Evolutionary conservation across 306 rosid genomes (phyloP).

Genomic region (Psophocarpus tetragonolobus): DNA sequence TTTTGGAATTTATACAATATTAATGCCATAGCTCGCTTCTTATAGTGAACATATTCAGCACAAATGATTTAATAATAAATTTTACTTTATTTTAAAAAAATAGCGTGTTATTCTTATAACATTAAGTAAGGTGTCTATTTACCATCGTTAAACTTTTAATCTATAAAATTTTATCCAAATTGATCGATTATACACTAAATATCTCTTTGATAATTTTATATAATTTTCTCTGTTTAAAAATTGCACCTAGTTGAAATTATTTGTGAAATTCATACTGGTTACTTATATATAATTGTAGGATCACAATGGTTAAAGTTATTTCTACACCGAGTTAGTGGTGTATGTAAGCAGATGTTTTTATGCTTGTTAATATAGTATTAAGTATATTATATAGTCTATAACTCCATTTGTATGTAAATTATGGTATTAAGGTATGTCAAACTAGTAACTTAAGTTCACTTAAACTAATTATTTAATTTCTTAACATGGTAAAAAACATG

Average conservation of each 20-base stretch:
- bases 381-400: neutral
- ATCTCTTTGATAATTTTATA: neutral
- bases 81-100: neutral
- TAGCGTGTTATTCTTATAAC: neutral
- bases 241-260: neutral
- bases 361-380: neutral
- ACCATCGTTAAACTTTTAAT: neutral
- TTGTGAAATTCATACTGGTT: neutral
- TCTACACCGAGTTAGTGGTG: neutral
- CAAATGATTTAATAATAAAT: neutral
- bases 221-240: neutral
- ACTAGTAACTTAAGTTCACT: neutral
- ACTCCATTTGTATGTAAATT: neutral
- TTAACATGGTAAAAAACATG: neutral
- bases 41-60: neutral
- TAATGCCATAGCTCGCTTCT: neutral
- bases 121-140: neutral
- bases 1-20: neutral
- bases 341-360: neutral
- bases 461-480: neutral
- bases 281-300: neutral
- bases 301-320: neutral
- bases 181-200: neutral
- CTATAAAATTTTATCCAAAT: neutral
- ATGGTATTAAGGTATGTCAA: neutral